Conservation (phyloP, 106 monocot genomes). For the Acorus gramineus region DNA sequence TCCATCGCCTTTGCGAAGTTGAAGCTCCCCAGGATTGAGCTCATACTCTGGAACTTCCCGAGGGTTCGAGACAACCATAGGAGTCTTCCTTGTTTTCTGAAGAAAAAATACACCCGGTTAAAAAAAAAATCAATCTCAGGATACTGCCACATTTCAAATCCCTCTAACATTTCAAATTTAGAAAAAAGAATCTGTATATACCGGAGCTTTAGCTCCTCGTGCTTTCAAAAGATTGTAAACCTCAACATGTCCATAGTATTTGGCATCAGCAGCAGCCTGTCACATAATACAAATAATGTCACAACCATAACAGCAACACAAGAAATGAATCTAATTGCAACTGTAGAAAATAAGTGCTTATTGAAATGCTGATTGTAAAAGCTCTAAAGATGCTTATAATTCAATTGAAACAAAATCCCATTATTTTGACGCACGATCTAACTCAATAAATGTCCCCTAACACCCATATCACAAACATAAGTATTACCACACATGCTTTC, state of each 20-base stretch:
- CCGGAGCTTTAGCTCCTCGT: constrained; percentile 61
- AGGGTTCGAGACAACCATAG: constrained; percentile 88
- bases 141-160: background rate
- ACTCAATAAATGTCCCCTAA: too few species aligned
- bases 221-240: constrained; percentile 47
- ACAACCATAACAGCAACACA: too few species aligned
- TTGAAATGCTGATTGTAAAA: too few species aligned
- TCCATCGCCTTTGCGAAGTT: constrained; percentile 54
- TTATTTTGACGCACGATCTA: too few species aligned
- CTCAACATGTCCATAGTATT: constrained; percentile 51
- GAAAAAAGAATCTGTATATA: constrained; percentile 7
- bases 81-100: constrained; percentile 73
- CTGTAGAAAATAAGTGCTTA: too few species aligned
- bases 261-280: constrained; percentile 67
- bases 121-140: constrained; percentile 4
- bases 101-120: background rate
- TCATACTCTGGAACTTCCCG: constrained; percentile 93
- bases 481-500: too few species aligned
- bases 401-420: too few species aligned
- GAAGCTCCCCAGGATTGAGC: constrained; percentile 71
- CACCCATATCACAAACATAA: too few species aligned
- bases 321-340: too few species aligned
- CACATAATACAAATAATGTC: background rate
- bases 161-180: too few species aligned
- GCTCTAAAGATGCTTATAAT: too few species aligned